A percentile compares a stretch with the other conserved stretches of the same genome.
phyloP scores from a whole-genome alignment of 805 yeast species.

The Saccharomycopsis microspora region DNA sequence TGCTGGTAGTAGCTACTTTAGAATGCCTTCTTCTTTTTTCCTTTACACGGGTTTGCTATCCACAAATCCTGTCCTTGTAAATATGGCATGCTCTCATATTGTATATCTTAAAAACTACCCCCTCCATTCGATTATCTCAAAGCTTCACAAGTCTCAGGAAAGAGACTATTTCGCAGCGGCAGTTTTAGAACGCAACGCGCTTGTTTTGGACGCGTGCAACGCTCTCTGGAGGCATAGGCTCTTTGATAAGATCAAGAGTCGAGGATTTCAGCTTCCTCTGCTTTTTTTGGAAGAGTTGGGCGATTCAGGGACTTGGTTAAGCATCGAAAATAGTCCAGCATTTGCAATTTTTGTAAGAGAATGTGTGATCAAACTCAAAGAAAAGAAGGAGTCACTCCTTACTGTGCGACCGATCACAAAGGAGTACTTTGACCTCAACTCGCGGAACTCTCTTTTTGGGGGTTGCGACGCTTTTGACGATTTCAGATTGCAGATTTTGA shows the following conservation, averaged over 20 bases:
- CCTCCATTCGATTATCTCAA: no score
- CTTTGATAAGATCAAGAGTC: neutral
- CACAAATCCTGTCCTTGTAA: neutral
- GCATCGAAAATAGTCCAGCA: no score
- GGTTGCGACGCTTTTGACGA: neutral
- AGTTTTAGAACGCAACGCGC: neutral
- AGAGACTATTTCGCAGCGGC: neutral
- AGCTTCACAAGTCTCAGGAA: neutral
- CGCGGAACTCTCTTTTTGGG: no score
- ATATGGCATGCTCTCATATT: neutral
- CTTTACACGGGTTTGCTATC: neutral
- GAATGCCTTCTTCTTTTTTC: neutral
- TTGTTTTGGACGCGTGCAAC: conserved; percentile 2
- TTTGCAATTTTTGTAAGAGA: neutral
- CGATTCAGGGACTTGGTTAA: no score
- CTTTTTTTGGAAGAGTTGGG: no score
- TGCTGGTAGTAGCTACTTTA: neutral
- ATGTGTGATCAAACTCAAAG: neutral
- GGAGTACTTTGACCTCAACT: neutral
- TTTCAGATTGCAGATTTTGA: neutral
- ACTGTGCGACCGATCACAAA: neutral
- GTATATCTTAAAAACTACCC: conserved; percentile 4
- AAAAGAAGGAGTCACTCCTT: neutral
- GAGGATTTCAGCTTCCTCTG: neutral
- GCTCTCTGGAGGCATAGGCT: neutral